Evolutionary conservation across 140 eudicot species (phyloP).

Genomic region (Oenanthe javanica): DNA sequence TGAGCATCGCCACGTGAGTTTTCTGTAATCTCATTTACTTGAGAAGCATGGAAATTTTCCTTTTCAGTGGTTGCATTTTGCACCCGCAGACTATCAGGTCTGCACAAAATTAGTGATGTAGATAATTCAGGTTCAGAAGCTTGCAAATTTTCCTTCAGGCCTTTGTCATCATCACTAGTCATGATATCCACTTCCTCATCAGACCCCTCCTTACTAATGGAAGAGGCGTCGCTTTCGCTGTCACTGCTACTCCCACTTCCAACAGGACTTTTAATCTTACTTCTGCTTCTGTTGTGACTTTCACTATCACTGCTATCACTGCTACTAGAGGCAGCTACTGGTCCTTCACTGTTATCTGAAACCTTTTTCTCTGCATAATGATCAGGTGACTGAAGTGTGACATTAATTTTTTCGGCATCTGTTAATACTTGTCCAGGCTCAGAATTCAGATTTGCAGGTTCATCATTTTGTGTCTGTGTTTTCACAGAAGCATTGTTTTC

Average conservation of each 20-base stretch:
- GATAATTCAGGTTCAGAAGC: slow-evolving; percentile 25
- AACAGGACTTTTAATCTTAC: slow-evolving; percentile 55
- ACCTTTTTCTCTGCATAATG: slow-evolving; percentile 40
- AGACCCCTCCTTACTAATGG: slow-evolving; percentile 82
- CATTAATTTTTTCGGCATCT: slow-evolving; percentile 28
- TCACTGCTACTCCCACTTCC: slow-evolving; percentile 79
- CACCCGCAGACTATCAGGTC: slow-evolving; percentile 27
- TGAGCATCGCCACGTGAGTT: slow-evolving; percentile 39
- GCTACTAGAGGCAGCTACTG: slow-evolving; percentile 55
- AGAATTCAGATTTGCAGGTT: slow-evolving; percentile 28
- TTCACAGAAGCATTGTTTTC: slow-evolving; percentile 21
- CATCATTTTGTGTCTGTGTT: slow-evolving; percentile 33
- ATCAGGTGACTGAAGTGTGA: slow-evolving; percentile 40
- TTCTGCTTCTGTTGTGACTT: slow-evolving; percentile 50
- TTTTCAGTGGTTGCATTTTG: slow-evolving; percentile 33
- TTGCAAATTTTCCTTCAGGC: slow-evolving; percentile 28
- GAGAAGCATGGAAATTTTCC: slow-evolving; percentile 46
- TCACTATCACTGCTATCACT: slow-evolving; percentile 62
- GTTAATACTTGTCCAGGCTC: slow-evolving; percentile 31
- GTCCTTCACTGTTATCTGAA: slow-evolving; percentile 40
- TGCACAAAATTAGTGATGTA: slow-evolving; percentile 16
- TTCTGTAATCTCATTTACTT: slow-evolving; percentile 49
- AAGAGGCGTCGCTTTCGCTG: slow-evolving; percentile 80
- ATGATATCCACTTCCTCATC: slow-evolving; percentile 94
- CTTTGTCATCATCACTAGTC: slow-evolving; percentile 75